phyloP scores from a whole-genome alignment of 1,139 yeast species.

The Debaryomyces sp. region DNA sequence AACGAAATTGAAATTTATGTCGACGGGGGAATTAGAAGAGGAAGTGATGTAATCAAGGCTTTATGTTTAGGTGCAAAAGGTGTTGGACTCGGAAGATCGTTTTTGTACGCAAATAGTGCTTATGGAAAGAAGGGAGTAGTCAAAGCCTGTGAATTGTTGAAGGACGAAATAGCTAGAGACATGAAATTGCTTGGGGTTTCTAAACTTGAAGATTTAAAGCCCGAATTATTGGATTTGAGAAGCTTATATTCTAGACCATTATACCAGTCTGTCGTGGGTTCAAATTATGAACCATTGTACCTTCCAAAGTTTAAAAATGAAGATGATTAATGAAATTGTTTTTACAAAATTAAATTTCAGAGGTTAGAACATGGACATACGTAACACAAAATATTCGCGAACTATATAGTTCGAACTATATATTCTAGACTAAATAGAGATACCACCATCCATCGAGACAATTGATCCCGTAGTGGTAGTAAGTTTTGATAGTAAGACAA shows the following conservation, averaged over 20 bases:
- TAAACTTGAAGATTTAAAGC: slow-evolving; percentile 35
- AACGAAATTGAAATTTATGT: slow-evolving; percentile 45
- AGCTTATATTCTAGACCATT: slow-evolving; percentile 10
- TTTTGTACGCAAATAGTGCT: slow-evolving; percentile 46
- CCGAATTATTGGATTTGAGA: slow-evolving; percentile 20
- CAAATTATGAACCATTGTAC: slow-evolving; percentile 17
- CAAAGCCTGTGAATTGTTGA: slow-evolving; percentile 44
- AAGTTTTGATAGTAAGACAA: slow-evolving; percentile 29
- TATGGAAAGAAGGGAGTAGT: slow-evolving; percentile 55
- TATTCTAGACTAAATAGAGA: slow-evolving; percentile 15
- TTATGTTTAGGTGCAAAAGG: slow-evolving; percentile 60
- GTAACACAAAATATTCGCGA: not conserved
- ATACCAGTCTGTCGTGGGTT: slow-evolving; percentile 12
- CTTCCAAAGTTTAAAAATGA: slow-evolving; percentile 16
- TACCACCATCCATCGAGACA: slow-evolving; percentile 32
- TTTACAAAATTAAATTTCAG: not conserved
- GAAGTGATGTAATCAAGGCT: slow-evolving; percentile 56
- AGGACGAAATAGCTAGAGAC: slow-evolving; percentile 46
- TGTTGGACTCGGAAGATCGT: slow-evolving; percentile 53
- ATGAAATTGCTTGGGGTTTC: slow-evolving; percentile 53
- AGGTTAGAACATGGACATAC: not conserved
- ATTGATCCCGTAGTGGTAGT: slow-evolving; percentile 34
- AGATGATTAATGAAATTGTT: not conserved
- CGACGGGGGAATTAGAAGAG: slow-evolving; percentile 61
- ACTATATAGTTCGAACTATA: not conserved